phyloP scores from a whole-genome alignment of 1,284 basidiomycete species.

The Rhodotorula sp. region DNA sequence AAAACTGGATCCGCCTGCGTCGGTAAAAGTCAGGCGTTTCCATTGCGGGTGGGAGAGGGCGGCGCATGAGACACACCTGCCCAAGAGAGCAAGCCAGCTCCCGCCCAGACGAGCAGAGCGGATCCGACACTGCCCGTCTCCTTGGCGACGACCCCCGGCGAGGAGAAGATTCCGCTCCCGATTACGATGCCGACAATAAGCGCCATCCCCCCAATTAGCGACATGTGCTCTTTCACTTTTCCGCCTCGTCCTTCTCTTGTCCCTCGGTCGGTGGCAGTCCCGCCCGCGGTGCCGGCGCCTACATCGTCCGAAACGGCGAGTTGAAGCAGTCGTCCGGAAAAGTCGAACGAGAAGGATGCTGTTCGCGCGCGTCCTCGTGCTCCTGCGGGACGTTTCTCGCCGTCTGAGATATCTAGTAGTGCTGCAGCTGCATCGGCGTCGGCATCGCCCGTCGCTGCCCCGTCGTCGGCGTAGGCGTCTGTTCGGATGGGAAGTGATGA shows the following conservation, averaged over 20 bases:
- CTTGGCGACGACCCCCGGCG: constrained; percentile 70
- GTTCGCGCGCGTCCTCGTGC: constrained; percentile 7
- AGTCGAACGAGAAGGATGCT: constrained; percentile 25
- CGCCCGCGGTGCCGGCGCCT: background rate
- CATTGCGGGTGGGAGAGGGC: too few relatives aligned
- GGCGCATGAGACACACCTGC: too few relatives aligned
- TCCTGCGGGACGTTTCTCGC: background rate
- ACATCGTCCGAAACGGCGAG: constrained; percentile 16
- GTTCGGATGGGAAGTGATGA: constrained; percentile 9
- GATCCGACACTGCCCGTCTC: constrained; percentile 63
- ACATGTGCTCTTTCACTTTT: constrained; percentile 20
- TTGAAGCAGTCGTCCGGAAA: constrained; percentile 7
- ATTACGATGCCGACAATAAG: constrained; percentile 35
- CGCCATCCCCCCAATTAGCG: constrained; percentile 18
- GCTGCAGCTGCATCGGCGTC: background rate
- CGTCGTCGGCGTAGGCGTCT: constrained; percentile 14
- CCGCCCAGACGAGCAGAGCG: constrained; percentile 43
- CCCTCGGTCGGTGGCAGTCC: background rate
- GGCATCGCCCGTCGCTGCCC: constrained; percentile 9
- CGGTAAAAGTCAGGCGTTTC: constrained; percentile 60
- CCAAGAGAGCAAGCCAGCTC: constrained; percentile 70
- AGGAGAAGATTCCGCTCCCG: constrained; percentile 82
- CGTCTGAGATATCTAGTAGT: background rate
- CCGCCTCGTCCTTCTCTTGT: background rate
- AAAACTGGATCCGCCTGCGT: constrained; percentile 64